Evolutionary conservation across 371 early-diverging fungal species (phyloP).

Genomic region (Apophysomyces trapeziformis): DNA sequence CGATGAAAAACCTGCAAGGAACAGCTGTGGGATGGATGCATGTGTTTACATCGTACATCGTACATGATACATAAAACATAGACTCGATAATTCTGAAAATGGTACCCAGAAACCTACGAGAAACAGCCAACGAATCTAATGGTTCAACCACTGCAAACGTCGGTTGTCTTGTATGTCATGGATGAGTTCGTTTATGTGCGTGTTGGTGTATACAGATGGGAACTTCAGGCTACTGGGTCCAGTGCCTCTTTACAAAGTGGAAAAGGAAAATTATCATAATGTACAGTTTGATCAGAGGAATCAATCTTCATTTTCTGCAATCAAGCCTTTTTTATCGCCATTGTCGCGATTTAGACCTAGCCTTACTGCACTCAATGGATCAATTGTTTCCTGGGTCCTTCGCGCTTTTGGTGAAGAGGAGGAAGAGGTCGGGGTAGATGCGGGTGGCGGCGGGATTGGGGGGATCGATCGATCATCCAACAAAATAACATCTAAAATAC

Average conservation of each 20-base stretch:
- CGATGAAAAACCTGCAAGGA: too few species aligned
- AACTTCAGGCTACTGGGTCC: conserved; percentile 7
- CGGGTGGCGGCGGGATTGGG: conserved; percentile 5
- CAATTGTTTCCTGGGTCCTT: conserved; percentile 14
- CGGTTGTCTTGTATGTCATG: not conserved
- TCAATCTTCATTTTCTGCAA: not conserved
- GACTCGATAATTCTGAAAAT: too few species aligned
- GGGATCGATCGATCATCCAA: conserved; percentile 9
- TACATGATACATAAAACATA: too few species aligned
- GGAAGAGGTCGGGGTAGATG: not conserved
- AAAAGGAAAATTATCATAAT: conserved; percentile 1
- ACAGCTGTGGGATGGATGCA: too few species aligned
- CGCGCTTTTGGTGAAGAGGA: conserved; percentile 4
- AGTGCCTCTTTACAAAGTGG: conserved; percentile 8
- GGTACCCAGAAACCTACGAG: too few species aligned
- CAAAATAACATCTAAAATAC: not conserved
- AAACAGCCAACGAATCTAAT: not conserved
- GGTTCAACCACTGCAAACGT: not conserved
- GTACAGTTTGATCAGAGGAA: conserved; percentile 6
- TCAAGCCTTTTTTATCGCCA: conserved; percentile 11
- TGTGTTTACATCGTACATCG: too few species aligned
- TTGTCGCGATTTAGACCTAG: conserved; percentile 11
- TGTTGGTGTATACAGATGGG: conserved; percentile 11
- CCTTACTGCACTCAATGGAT: conserved; percentile 14
- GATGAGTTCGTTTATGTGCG: conserved; percentile 4